Evolutionary conservation across 2,329 filamentous ascomycete species (phyloP), one percentile per base, ranked within the genome.

Genomic region (Botrytis fabae): DNA sequence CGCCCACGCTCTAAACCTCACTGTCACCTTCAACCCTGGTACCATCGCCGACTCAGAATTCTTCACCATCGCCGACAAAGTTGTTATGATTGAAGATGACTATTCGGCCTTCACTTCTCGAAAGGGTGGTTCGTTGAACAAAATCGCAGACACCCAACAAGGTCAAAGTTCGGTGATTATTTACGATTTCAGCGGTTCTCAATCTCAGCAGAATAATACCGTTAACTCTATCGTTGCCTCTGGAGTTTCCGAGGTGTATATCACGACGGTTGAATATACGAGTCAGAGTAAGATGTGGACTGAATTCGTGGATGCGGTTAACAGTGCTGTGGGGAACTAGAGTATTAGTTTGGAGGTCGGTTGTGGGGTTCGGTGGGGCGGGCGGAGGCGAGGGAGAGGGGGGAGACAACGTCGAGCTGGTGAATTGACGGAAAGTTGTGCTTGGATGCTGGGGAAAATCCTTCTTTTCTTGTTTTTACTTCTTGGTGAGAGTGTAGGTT

Each of bases 1-100:
- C n/a, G 66, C 71, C 0, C 64, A 69, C n/a, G 14, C 66, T 1
- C 6, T 46, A 4, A 62, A 70, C 14, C 38, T 73, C 20, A 69
- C 65, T 35, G 65, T 73, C 2, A 59, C 32, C 20, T n/a, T 73
- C 35, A 73, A 73, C 65, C 71, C 71, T 6, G 71, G 71, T 2
- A 59, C 66, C 4, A 54, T 46, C 6, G 59, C 48, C 18, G 57
- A 62, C 4, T 4, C 2, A 0, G 12, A 69, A 42, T 73, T 70
- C 28, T 73, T 70, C 59, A 20, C n/a, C 4, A 42, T 73, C 22
- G 71, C 65, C 3, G 71, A 73, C 28, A 70, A 64, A 2, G 62
- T 73, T 8, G 44, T 73, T 16, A 63, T 70, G 57, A 35, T 70
- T 4, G 65, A 73, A 63, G 46, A 70, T 14, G 18, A 38, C 7